Base-by-base conservation (phyloP, 192 early-diverging fungal species). In the Allomyces macrogynus region DNA sequence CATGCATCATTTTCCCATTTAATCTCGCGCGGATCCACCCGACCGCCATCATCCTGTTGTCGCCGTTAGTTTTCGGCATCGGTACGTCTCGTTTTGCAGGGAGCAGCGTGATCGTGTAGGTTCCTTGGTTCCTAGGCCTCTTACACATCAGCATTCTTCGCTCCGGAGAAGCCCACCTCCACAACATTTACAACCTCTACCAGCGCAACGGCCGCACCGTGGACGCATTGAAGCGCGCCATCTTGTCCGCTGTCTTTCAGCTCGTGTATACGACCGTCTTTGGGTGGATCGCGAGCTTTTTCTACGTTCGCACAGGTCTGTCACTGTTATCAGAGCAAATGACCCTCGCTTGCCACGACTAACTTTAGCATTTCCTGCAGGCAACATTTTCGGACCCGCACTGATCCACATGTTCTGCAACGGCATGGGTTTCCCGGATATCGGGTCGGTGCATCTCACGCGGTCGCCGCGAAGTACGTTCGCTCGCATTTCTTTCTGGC, bases 181-280 rank as follows among this genome's bases (percentile, higher is more conserved):
- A 90, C 69, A 85, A 90, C 65, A 77, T 71, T 3, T 83, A 77
- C 70, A 83, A 86, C 64, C 62, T 61, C 4, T 85, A 76, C 65
- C 65, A 72, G 10, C 67, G 69, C 24, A 66, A 69, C 54, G 81
- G 79, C 7, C 23, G 71, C 23, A 80, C 60, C 0, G 43, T 24
- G 5, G 57, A 63, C 8, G 78, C 80, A 0, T 63, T 83, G 4
- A 68, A 75, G 25, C 64, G 69, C 11, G 75, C 76, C 22, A 20
- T 70, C 10, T 2, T 76, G 8, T 65, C 62, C 3, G 44, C 62
- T 76, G 78, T 68, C 0, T 85, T 85, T 57, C 87, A 89, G 64
- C 80, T 91, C 60, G 40, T 64, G 0, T 91, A 88, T 70, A 91
- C 87, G 1, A 84, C 78, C 5, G 22, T 89, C 5, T 91, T 89